phyloP scores from a whole-genome alignment of 2,329 filamentous ascomycete species.

The Volutella citrinella region DNA sequence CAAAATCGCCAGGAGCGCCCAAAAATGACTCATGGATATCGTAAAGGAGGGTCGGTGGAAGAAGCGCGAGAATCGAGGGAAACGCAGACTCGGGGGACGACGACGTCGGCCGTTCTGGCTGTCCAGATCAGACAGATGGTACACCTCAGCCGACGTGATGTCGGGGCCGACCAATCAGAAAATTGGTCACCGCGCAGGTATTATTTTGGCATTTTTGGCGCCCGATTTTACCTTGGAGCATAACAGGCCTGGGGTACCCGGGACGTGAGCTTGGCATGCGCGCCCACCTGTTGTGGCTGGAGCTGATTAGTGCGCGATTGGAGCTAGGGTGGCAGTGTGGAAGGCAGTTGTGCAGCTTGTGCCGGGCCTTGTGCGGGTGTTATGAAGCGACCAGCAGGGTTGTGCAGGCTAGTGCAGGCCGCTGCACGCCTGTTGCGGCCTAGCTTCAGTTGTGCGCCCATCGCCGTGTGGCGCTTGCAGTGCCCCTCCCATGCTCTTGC shows the following conservation, averaged over 20 bases:
- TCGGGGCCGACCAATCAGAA: slow-evolving; percentile 37
- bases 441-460: too few species aligned
- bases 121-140: slow-evolving; percentile 33
- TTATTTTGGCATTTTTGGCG: slow-evolving; percentile 33
- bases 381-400: too few species aligned
- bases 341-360: slow-evolving; percentile 5
- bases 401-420: neutral
- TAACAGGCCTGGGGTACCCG: slow-evolving; percentile 20
- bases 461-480: slow-evolving; percentile 21
- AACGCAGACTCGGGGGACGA: slow-evolving; percentile 27
- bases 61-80: slow-evolving; percentile 26
- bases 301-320: slow-evolving; percentile 16
- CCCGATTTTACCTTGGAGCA: slow-evolving; percentile 30
- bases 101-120: slow-evolving; percentile 25
- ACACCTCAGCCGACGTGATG: slow-evolving; percentile 33
- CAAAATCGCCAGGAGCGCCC: slow-evolving; percentile 14
- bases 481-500: too few species aligned
- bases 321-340: slow-evolving; percentile 4
- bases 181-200: slow-evolving; percentile 32
- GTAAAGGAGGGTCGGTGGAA: slow-evolving; percentile 26
- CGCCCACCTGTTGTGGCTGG: slow-evolving; percentile 24
- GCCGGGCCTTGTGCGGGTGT: too few species aligned
- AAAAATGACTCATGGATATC: slow-evolving; percentile 31
- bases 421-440: too few species aligned
- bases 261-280: slow-evolving; percentile 16